Evolutionary conservation across 768 basidiomycete genomes (phyloP).

Genomic region (Suillus tomentosus): DNA sequence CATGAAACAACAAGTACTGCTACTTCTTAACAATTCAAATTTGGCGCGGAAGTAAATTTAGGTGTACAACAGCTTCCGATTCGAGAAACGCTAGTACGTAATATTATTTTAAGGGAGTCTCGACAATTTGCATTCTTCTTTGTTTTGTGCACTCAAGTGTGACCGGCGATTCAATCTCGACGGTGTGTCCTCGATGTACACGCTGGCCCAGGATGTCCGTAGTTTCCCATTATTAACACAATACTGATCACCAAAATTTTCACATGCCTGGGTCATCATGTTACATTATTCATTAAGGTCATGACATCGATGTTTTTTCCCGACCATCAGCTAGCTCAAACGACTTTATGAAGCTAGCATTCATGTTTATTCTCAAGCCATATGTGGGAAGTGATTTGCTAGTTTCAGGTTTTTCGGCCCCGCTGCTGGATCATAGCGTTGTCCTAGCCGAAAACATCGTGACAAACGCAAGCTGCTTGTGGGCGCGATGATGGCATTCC

Average conservation of each 20-base stretch:
- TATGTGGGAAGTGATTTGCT: background rate
- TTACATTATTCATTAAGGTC: background rate
- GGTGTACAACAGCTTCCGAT: slow-evolving; percentile 15
- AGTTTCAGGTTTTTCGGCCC: background rate
- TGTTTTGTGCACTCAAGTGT: background rate
- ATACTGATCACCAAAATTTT: background rate
- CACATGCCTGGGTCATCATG: background rate
- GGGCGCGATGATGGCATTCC: slow-evolving; percentile 6
- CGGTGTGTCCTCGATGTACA: background rate
- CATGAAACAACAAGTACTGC: slow-evolving; percentile 3
- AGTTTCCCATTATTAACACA: background rate
- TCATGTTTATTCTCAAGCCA: background rate
- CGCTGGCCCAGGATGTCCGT: background rate
- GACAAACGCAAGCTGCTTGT: slow-evolving; percentile 7
- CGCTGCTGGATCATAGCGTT: background rate
- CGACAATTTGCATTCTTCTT: background rate
- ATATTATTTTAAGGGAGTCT: background rate
- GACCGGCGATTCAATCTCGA: background rate
- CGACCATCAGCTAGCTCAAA: background rate
- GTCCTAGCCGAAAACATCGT: slow-evolving; percentile 3
- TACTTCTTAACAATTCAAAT: background rate
- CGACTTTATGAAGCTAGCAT: background rate
- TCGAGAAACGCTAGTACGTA: slow-evolving; percentile 2
- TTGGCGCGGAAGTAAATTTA: background rate
- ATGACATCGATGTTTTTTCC: background rate